Conservation (phyloP, 2,329 filamentous ascomycete species). For the Talaromyces pinophilus region DNA sequence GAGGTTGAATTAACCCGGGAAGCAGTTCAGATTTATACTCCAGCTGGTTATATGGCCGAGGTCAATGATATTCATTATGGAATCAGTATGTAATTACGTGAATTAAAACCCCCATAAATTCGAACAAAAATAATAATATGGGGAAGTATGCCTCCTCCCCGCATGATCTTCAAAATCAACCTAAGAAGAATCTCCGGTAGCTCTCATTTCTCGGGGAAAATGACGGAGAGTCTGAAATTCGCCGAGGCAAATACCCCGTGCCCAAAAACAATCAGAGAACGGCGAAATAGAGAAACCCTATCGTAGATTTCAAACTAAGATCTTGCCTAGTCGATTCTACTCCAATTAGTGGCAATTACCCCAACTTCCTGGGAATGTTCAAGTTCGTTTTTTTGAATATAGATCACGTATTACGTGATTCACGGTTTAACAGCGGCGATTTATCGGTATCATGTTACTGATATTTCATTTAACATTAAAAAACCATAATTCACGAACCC, state of each 20-base stretch:
- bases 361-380: neutral
- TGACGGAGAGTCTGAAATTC: neutral
- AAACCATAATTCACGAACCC: neutral
- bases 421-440: neutral
- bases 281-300: neutral
- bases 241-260: neutral
- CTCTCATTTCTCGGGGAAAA: neutral
- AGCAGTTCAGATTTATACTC: neutral
- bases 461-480: neutral
- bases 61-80: neutral
- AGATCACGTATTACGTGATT: neutral
- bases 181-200: neutral
- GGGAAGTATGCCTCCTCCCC: neutral
- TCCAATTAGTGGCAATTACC: neutral
- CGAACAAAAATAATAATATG: neutral
- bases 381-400: neutral
- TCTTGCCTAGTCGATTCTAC: neutral
- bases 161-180: neutral
- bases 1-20: neutral
- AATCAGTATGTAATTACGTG: neutral
- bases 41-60: neutral
- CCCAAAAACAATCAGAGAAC: neutral
- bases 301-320: neutral
- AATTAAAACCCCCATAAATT: neutral
- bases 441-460: neutral